Evolutionary conservation across 352 stramenopile species (phyloP), one percentile per base, ranked within the genome.

Genomic region (Globisporangium paroecandrum): DNA sequence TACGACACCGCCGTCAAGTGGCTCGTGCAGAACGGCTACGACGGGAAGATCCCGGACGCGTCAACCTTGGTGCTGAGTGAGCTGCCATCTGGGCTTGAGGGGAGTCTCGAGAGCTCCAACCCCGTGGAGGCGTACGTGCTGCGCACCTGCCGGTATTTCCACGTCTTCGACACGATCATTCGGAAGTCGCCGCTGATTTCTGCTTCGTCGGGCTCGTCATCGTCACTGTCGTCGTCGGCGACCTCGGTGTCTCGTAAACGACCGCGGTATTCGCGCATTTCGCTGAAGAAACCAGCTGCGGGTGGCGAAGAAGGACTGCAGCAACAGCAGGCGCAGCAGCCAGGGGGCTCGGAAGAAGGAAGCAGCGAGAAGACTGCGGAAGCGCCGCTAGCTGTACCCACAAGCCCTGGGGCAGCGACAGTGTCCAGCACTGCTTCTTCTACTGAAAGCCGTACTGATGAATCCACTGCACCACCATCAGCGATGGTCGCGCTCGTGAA

Each of bases 101-200:
- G 47, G 9, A 51, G n/a, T 43, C 51, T 56, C 22, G 70, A 49
- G 41, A 67, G 55, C 27, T 46, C 27, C 61, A 66, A 66, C 68
- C 72, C 58, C 25, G 71, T 79, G 1, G 84, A 90, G 62, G 65
- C 77, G 1, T 71, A 89, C 24, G 82, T 93, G 53, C 67, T 89
- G 63, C 79, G 82, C 1, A 72, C 85, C 29, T 92, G 84, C 59
- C 73, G 84, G 38, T 92, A 92, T 69, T 92, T 89, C 66, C 81
- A 89, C 68, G 72, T 80, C 47, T 76, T 93, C 27, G 75, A 85
- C n/a, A 69, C 77, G 41, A 75, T 90, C 34, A 84, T 93, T 69
- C 74, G 76, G 2, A 75, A 77, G 59, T 75, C 22, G 38, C 70
- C 12, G 34, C 20, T 20, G 15, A 20, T 38, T 18, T 38, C 29